Evolutionary conservation across 352 stramenopile species (phyloP), one percentile per base, ranked within the genome.

Genomic region (Thraustotheca clavata): DNA sequence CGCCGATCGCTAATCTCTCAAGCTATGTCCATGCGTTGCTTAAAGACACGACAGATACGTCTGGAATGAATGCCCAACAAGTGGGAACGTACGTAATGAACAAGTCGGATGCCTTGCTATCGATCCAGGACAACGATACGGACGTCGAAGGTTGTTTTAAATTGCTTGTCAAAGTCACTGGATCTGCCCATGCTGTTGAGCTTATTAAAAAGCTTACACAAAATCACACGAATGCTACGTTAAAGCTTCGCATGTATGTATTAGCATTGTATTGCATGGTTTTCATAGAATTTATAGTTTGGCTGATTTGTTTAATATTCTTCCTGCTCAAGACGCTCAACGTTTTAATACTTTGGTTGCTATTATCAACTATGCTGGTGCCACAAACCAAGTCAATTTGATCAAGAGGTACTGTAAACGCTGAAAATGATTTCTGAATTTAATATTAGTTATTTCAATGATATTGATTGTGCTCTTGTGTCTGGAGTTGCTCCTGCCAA

Each of bases 11-110:
- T 55, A 75, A 91, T 59, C 76, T 94, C 65, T 72, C 88, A 61
- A 59, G 79, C 57, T 90, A 89, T 67, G 82, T 89, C 62, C 86
- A 86, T 72, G 88, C 83, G 73, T 80, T 94, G 48, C 71, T 91
- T 35, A 76, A 77, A 47, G 62, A 76, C 59, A 67, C 69, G 47
- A 62, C 77, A 3, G 59, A 9, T 8, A 20, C 29, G 9, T 16
- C 38, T 20, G 38, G 27, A 31, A 88, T 88, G 72, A 75, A 73
- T 47, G 77, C 88, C 26, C n/a, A n/a, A n/a, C n/a, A n/a, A n/a
- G n/a, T n/a, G n/a, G 71, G 68, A 2, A 62, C 69, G 1, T 60
- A 80, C 7, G 77, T 90, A 3, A 69, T 86, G 3, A 67, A 73
- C 49, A 82, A 89, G 59, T 61, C 77, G 20, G 69, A 75, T 63